Base-by-base conservation (phyloP, 129 eudicot genomes). In the Deinandra increscens region DNA sequence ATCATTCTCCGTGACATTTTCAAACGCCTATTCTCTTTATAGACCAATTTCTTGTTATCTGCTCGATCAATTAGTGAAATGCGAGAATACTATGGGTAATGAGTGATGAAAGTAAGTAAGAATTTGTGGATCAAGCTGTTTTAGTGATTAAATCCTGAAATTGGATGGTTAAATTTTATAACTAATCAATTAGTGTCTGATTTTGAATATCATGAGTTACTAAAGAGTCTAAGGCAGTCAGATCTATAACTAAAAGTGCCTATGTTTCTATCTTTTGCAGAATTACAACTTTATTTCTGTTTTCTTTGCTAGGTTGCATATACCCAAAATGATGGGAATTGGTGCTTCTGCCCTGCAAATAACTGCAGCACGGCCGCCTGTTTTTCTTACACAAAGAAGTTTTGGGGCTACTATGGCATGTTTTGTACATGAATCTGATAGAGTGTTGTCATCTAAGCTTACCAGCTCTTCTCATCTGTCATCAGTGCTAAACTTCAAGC, bases 311-410 rank as follows among this genome's bases (percentile, higher is more conserved):
- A 76, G 82, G 60, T 79, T 73, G 75, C 60, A 31, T 78, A 66
- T 36, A 63, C 38, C 58, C 76, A 78, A 77, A 78, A 88, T 89
- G 86, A 81, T 87, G 71, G 86, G 82, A 36, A 13, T 82, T 33
- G 86, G 81, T 74, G 92, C 86, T 51, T 78, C 89, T 54, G 79
- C 87, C 45, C 71, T 89, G 76, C 92, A 84, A 69, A 75, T 79
- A 65, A 75, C 84, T 38, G 79, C 85, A 60, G 80, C 68, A 4
- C 80, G 85, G 67, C 87, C 91, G 49, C 82, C 86, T 17, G 56
- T 81, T 69, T 72, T 83, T 44, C 80, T 86, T 48, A 66, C 86
- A 42, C 81, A 72, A 73, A 73, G 77, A 60, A 72, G 82, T 61
- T 49, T 86, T 1, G 76, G 80, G 51, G 70, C 66, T 15, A 72